These are phyloP conservation scores for Hypoxylon crocopeplum DNA, from an alignment of 495 filamentous ascomycete genomes.

Conservation along the genomic window DNA sequence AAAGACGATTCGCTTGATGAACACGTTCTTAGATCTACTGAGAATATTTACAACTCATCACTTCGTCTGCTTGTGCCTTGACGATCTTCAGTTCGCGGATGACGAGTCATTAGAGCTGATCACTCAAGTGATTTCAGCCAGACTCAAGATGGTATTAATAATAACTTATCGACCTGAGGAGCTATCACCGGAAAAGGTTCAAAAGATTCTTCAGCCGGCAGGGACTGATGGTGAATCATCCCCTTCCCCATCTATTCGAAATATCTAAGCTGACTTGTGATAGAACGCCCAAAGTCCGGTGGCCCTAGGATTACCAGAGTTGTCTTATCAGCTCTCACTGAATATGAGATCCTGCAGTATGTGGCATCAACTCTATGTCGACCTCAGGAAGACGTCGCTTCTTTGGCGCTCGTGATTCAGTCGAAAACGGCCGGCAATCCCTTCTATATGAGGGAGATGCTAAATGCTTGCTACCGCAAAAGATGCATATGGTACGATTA, in stretches of 20 bases:
- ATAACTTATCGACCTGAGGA: slow-evolving; percentile 68
- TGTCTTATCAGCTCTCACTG: slow-evolving; percentile 68
- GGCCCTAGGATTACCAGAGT: slow-evolving; percentile 67
- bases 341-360: slow-evolving; percentile 77
- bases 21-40: slow-evolving; percentile 84
- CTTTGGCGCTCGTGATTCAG: slow-evolving; percentile 75
- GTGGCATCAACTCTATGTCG: slow-evolving; percentile 75
- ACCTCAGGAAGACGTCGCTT: slow-evolving; percentile 63
- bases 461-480: slow-evolving; percentile 85
- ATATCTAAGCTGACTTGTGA: slow-evolving; percentile 42
- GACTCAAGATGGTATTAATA: slow-evolving; percentile 79
- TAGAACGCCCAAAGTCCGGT: slow-evolving; percentile 52
- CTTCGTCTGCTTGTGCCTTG: slow-evolving; percentile 82
- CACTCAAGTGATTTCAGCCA: slow-evolving; percentile 71
- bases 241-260: not conserved
- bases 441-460: slow-evolving; percentile 88
- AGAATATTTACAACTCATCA: slow-evolving; percentile 76
- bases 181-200: slow-evolving; percentile 52
- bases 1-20: slow-evolving; percentile 80
- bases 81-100: slow-evolving; percentile 88
- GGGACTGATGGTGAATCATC: slow-evolving; percentile 51
- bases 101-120: slow-evolving; percentile 84
- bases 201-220: slow-evolving; percentile 53
- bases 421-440: slow-evolving; percentile 84
- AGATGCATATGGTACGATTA: slow-evolving; percentile 90